Base-by-base conservation (phyloP, 768 basidiomycete species). In the Chiua virens region DNA sequence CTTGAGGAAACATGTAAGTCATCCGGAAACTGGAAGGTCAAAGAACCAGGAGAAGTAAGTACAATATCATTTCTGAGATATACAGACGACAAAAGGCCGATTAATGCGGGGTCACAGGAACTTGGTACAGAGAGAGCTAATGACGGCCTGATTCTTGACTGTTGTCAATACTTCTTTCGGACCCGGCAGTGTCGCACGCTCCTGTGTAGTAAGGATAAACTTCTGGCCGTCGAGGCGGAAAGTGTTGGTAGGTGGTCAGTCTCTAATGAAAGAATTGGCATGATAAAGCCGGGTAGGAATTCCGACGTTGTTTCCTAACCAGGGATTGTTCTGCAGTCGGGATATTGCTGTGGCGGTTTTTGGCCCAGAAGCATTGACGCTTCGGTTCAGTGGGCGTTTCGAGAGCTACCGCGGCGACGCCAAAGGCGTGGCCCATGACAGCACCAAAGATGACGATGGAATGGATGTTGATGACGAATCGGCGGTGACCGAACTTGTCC, bases 141-240 rank as follows among this genome's bases (percentile, higher is more conserved):
- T 59, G 90, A 93, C 59, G 74, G 75, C 45, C 68, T 86, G 35
- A 89, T 93, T 58, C 68, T 87, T 46, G 91, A 92, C 63, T 92
- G 89, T 58, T 87, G 84, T 60, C 70, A 75, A 57, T 86, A 83
- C 65, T 89, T 85, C 55, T 47, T 53, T 42, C 65, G 59, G 47
- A 67, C 57, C 35, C 73, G 69, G 22, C 68, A 60, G 40, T 70
- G 73, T n/a, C 73, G 67, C 53, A 85, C 84, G n/a, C 71, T 78
- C 46, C 57, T 90, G 39, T 83, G 85, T 63, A 88, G 81, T 49
- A 80, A 75, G 42, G 90, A 92, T 67, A 83, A 79, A 42, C 86
- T 86, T 56, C 68, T 92, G 27, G 79, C 77, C 49, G 71, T 82
- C 44, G 74, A 82, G 55, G 73, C 73, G 30, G 75, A 79, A 59